Percentiles rank a stretch among this genome's conserved stretches.
phyloP scores from a whole-genome alignment of 2,329 filamentous ascomycete species.

The Fusarium pininemorale region DNA sequence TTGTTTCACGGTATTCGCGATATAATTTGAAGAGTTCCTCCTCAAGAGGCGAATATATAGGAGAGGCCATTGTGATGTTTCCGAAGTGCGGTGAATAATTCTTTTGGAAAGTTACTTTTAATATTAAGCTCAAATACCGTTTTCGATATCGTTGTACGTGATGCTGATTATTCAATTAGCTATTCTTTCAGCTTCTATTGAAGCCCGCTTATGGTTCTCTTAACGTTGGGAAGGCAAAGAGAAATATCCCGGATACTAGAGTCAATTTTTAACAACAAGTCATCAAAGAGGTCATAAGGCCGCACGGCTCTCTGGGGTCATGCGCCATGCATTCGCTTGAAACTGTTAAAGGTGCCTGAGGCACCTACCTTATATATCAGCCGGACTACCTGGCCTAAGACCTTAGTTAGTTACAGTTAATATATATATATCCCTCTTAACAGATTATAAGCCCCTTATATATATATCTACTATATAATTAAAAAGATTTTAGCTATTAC shows the following conservation, averaged over 20 bases:
- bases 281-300: too few relatives aligned
- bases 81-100: background rate
- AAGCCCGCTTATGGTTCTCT: background rate
- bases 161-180: background rate
- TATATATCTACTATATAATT: too few relatives aligned
- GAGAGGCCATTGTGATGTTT: background rate
- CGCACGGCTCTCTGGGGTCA: too few relatives aligned
- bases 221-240: background rate
- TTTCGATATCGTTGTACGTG: background rate
- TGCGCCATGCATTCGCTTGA: too few relatives aligned
- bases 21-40: background rate
- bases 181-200: background rate
- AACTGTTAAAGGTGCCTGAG: too few relatives aligned
- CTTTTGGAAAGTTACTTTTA: rapidly evolving
- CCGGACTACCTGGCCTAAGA: too few relatives aligned
- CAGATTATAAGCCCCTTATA: too few relatives aligned
- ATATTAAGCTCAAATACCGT: background rate
- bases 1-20: background rate
- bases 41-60: background rate
- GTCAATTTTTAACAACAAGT: too few relatives aligned
- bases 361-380: too few relatives aligned
- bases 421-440: too few relatives aligned
- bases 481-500: too few relatives aligned
- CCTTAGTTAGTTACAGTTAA: too few relatives aligned
- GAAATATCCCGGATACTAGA: background rate